Evolutionary conservation across 345 rosid genomes (phyloP).

Genomic region (Alliaria petiolata): DNA sequence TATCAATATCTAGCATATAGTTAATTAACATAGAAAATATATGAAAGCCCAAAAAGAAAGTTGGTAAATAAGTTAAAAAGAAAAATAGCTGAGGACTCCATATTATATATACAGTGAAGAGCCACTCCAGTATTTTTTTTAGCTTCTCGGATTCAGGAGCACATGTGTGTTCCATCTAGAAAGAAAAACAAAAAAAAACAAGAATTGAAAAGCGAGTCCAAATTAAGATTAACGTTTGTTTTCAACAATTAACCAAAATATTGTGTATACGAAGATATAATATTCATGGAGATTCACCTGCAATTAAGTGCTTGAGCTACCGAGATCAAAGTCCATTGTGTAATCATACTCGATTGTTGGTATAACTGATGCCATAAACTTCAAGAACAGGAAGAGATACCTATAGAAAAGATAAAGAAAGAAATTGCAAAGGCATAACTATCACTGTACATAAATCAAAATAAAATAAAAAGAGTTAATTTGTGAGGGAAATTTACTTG

Average conservation of each 20-base stretch:
- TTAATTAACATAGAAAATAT: neutral
- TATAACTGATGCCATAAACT: constrained; percentile 88
- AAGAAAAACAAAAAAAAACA: neutral
- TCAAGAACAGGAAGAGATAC: constrained; percentile 88
- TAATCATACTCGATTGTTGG: constrained; percentile 96
- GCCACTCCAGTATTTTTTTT: neutral
- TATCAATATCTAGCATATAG: neutral
- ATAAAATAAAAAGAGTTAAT: neutral
- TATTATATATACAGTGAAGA: neutral
- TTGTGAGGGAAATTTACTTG: constrained; percentile 41
- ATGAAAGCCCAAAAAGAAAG: neutral
- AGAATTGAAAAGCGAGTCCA: neutral
- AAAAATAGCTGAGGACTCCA: neutral
- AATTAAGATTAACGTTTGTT: neutral
- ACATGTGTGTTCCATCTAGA: neutral
- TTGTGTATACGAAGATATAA: neutral
- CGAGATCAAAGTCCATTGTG: constrained; percentile 96
- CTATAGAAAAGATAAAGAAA: constrained; percentile 34
- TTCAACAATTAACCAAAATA: neutral
- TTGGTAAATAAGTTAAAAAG: neutral
- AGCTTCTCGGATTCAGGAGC: neutral
- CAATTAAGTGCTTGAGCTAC: constrained; percentile 68
- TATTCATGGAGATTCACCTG: constrained; percentile 26
- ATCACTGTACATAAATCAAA: neutral
- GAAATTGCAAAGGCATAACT: neutral